Evolutionary conservation across 768 basidiomycete species (phyloP).

Genomic region (Leucocoprinus sp.): DNA sequence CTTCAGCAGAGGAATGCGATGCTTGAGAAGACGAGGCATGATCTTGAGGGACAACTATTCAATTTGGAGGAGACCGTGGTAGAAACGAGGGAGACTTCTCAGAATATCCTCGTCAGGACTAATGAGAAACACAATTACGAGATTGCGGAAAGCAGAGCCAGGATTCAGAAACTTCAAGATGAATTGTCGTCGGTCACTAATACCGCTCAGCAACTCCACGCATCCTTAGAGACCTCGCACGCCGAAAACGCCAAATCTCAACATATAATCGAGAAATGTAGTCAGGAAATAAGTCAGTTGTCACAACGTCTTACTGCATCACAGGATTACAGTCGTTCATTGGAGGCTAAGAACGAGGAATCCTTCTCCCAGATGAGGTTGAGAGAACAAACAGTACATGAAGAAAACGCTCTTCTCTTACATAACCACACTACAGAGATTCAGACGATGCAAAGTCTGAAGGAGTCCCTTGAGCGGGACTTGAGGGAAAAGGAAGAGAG

Average conservation of each 20-base stretch:
- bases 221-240: constrained; percentile 1
- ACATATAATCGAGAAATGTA: not conserved
- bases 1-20: not conserved
- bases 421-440: constrained; percentile 6
- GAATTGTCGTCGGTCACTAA: constrained; percentile 2
- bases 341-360: constrained; percentile 2
- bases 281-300: not conserved
- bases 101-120: not conserved
- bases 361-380: not conserved
- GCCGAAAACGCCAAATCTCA: not conserved
- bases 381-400: not conserved
- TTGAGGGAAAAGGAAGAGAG: constrained; percentile 1
- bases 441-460: not conserved
- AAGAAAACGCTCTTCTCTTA: not conserved
- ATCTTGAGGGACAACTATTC: not conserved
- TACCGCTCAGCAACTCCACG: constrained; percentile 2
- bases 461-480: not conserved
- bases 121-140: not conserved
- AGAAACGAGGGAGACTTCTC: not conserved
- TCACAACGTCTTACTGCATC: not conserved
- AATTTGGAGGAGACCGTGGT: not conserved
- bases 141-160: not conserved
- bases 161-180: constrained; percentile 3
- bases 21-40: not conserved
- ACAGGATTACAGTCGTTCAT: not conserved